Conservation (phyloP, 768 basidiomycete genomes). For the Astraeus odoratus region DNA sequence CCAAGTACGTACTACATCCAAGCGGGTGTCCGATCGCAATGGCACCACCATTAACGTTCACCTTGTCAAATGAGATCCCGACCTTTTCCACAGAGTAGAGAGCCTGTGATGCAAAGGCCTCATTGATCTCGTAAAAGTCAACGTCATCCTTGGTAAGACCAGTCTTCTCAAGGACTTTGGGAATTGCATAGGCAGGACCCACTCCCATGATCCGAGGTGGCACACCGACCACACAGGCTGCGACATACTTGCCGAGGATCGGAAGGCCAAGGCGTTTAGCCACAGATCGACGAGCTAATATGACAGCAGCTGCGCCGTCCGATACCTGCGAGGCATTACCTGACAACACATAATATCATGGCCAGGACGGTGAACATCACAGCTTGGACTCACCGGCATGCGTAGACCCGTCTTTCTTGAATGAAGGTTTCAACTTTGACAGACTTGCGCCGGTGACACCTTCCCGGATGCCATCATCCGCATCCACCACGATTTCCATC, state of each 20-base stretch:
- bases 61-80: slow-evolving; percentile 67
- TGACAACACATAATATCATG: slow-evolving; percentile 7
- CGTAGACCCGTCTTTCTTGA: slow-evolving; percentile 66
- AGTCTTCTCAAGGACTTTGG: slow-evolving; percentile 57
- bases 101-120: slow-evolving; percentile 83
- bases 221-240: slow-evolving; percentile 65
- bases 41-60: slow-evolving; percentile 83
- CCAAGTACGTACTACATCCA: slow-evolving; percentile 60
- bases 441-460: slow-evolving; percentile 77
- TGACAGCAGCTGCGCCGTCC: slow-evolving; percentile 87
- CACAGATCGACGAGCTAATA: slow-evolving; percentile 72
- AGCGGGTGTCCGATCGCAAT: slow-evolving; percentile 89
- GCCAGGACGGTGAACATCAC: slow-evolving; percentile 1
- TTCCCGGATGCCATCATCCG: slow-evolving; percentile 81
- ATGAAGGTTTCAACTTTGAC: slow-evolving; percentile 80
- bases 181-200: slow-evolving; percentile 86
- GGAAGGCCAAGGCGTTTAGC: slow-evolving; percentile 82
- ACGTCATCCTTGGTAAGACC: slow-evolving; percentile 65
- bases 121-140: slow-evolving; percentile 91
- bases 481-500: slow-evolving; percentile 61
- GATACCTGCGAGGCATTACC: slow-evolving; percentile 88
- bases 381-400: slow-evolving; percentile 49
- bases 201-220: slow-evolving; percentile 88
- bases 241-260: slow-evolving; percentile 80
- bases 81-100: slow-evolving; percentile 66